phyloP scores from a whole-genome alignment of 495 filamentous ascomycete species.

The Thermothielavioides terrestris region DNA sequence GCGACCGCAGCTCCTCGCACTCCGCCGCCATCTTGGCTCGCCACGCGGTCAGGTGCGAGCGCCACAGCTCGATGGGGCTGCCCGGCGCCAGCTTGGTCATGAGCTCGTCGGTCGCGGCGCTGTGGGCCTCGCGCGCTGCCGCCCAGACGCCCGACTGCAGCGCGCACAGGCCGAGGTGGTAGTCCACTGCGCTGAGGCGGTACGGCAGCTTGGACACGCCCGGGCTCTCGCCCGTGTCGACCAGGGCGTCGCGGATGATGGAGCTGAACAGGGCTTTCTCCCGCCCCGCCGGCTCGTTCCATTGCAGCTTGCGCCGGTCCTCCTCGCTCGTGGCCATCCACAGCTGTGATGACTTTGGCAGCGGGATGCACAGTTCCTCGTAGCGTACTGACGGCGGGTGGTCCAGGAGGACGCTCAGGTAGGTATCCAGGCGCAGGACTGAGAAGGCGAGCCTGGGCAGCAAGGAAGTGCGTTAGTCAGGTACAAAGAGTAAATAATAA shows the following conservation, averaged over 20 bases:
- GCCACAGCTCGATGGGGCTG: conserved; percentile 10
- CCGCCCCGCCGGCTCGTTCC: conserved; percentile 26
- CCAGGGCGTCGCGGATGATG: conserved; percentile 24
- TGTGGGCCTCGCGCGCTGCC: conserved; percentile 22
- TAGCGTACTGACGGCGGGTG: conserved; percentile 25
- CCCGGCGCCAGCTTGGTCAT: conserved; percentile 10
- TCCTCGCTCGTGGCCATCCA: conserved; percentile 23
- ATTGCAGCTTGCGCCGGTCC: conserved; percentile 26
- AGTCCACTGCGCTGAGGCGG: conserved; percentile 23
- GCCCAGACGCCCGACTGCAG: conserved; percentile 24
- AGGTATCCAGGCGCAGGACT: conserved; percentile 25
- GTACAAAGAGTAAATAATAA: too few species aligned
- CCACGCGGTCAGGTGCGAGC: conserved; percentile 18
- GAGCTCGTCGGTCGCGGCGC: conserved; percentile 24
- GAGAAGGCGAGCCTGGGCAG: conserved; percentile 22
- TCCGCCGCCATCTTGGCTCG: conserved; percentile 10
- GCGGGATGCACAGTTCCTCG: conserved; percentile 27
- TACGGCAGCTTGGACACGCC: conserved; percentile 12
- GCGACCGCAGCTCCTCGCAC: too few species aligned
- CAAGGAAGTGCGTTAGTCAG: background rate
- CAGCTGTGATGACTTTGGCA: conserved; percentile 20
- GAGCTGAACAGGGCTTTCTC: conserved; percentile 26
- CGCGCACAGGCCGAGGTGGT: conserved; percentile 26
- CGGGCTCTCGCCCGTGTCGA: background rate
- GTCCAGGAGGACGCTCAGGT: conserved; percentile 25